Evolutionary conservation across 805 yeast species (phyloP).

Genomic region (Cyberlindnera xishuangbannaensis): DNA sequence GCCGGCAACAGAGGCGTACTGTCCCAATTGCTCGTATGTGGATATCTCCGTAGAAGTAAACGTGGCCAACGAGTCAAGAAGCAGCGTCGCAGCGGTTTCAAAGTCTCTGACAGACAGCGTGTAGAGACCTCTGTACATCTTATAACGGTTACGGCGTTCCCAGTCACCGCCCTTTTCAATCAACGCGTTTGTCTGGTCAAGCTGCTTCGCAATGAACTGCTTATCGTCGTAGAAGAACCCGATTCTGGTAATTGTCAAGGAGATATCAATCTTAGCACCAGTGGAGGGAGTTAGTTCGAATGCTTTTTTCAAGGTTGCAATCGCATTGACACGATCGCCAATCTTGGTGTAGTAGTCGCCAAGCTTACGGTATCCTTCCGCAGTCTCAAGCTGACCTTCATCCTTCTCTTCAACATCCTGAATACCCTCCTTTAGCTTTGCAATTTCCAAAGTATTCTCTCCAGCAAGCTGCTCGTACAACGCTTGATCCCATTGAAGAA

Average conservation of each 20-base stretch:
- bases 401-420: conserved; percentile 46
- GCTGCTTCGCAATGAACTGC: conserved; percentile 57
- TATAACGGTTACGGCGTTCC: conserved; percentile 95
- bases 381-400: conserved; percentile 84
- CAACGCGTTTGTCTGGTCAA: conserved; percentile 65
- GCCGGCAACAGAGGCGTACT: conserved; percentile 85
- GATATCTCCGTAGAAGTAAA: conserved; percentile 91
- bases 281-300: conserved; percentile 75
- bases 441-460: conserved; percentile 51
- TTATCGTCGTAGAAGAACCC: conserved; percentile 89
- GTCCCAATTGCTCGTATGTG: conserved; percentile 84
- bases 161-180: conserved; percentile 98
- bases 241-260: conserved; percentile 74
- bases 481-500: conserved; percentile 54
- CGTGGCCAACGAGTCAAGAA: conserved; percentile 90
- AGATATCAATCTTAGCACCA: conserved; percentile 85
- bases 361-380: conserved; percentile 68
- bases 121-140: conserved; percentile 85
- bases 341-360: conserved; percentile 86
- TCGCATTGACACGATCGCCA: conserved; percentile 74
- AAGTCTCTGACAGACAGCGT: conserved; percentile 81
- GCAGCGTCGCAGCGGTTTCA: conserved; percentile 72
- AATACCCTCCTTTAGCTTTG: conserved; percentile 38
- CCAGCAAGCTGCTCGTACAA: conserved; percentile 45
- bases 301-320: conserved; percentile 62